These are phyloP conservation scores for Neonectria hederae DNA, from an alignment of 2,329 filamentous ascomycete genomes.

Conservation along the genomic window DNA sequence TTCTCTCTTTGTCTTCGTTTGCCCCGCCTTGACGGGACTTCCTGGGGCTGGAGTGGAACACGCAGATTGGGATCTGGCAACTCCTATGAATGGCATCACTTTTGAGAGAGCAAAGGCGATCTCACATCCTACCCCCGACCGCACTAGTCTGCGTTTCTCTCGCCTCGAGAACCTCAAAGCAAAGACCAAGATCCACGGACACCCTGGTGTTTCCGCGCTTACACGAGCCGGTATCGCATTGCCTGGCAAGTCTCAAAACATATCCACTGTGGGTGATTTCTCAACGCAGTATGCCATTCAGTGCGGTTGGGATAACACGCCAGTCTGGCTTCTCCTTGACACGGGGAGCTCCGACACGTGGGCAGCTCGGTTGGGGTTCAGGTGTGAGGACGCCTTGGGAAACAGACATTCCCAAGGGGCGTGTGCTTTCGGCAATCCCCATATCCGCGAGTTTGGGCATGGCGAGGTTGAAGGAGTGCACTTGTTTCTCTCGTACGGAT, in stretches of 20 bases:
- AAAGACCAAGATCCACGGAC: slow-evolving; percentile 26
- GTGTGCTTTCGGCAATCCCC: slow-evolving; percentile 55
- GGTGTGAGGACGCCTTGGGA: slow-evolving; percentile 52
- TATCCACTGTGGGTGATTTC: slow-evolving; percentile 49
- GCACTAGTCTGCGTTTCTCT: slow-evolving; percentile 44
- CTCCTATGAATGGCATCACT: slow-evolving; percentile 50
- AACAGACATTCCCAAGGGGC: slow-evolving; percentile 41
- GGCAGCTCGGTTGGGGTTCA: slow-evolving; percentile 53
- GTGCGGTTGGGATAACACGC: slow-evolving; percentile 51
- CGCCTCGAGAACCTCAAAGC: slow-evolving; percentile 45
- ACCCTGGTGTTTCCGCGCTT: slow-evolving; percentile 46
- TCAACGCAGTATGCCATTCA: slow-evolving; percentile 56
- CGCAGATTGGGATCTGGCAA: slow-evolving; percentile 46
- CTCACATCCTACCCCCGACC: slow-evolving; percentile 41
- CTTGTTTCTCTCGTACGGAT: slow-evolving; percentile 58
- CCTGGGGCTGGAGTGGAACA: neutral
- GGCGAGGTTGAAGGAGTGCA: slow-evolving; percentile 54
- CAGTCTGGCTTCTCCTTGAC: slow-evolving; percentile 57
- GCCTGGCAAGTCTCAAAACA: slow-evolving; percentile 48
- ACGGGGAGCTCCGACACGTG: slow-evolving; percentile 64
- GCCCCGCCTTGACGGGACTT: slow-evolving; percentile 5
- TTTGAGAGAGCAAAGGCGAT: slow-evolving; percentile 49
- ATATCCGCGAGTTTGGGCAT: slow-evolving; percentile 52
- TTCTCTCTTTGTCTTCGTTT: slow-evolving; percentile 8
- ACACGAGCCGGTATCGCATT: slow-evolving; percentile 28